A percentile compares a stretch with the other conserved stretches of the same genome.
Conservation (phyloP, 2,329 filamentous ascomycete species). For the Alternaria postmessia region DNA sequence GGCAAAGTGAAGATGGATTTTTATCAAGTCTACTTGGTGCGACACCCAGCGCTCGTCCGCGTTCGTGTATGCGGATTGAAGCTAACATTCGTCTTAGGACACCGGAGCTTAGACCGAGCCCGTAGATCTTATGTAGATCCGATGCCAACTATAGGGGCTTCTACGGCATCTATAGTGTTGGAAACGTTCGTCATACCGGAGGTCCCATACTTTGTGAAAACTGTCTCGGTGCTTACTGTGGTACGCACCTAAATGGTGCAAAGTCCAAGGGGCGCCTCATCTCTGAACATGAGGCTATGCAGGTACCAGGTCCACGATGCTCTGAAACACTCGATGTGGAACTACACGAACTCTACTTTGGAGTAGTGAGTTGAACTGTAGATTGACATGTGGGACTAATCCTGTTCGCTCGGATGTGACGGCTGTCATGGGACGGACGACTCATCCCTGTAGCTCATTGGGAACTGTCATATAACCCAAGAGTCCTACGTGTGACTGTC, state of each 20-base stretch:
- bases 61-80: background rate
- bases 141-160: background rate
- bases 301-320: background rate
- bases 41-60: conserved; percentile 32
- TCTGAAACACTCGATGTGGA: background rate
- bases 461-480: background rate
- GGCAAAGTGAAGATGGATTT: conserved; percentile 63
- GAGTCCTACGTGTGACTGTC: background rate
- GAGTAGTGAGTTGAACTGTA: background rate
- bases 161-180: background rate
- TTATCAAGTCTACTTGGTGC: conserved; percentile 65
- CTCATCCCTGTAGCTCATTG: background rate
- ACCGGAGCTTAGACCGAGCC: conserved; percentile 24
- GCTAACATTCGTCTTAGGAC: conserved; percentile 25
- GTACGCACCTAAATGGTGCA: background rate
- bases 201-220: background rate
- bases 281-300: background rate
- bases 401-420: background rate
- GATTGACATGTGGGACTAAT: background rate
- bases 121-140: conserved; percentile 11
- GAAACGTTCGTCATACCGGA: conserved; percentile 3
- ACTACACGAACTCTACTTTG: background rate
- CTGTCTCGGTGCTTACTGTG: conserved; percentile 1
- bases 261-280: background rate
- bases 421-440: background rate